Conservation (phyloP, 2,329 filamentous ascomycete genomes). For the Trichoderma gracile region DNA sequence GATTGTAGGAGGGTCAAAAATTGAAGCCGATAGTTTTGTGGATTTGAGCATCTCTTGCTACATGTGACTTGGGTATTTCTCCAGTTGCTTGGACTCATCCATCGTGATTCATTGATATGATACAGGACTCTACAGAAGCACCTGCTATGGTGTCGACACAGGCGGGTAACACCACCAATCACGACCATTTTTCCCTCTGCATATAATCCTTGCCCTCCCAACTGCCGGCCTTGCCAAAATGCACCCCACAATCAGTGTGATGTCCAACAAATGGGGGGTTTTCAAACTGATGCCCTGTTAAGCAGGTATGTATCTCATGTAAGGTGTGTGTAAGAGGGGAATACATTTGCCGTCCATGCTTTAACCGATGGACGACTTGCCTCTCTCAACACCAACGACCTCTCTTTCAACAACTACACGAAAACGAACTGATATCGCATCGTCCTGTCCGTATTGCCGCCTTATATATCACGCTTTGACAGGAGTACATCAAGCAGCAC, state of each 20-base stretch:
- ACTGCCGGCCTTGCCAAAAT: not conserved
- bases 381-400: not conserved
- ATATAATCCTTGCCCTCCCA: not conserved
- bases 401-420: not conserved
- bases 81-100: too few relatives aligned
- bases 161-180: not conserved
- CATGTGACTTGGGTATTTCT: not conserved
- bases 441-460: not conserved
- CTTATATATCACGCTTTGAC: not conserved
- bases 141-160: not conserved
- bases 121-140: not conserved
- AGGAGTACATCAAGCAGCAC: not conserved
- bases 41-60: too few relatives aligned
- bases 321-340: not conserved
- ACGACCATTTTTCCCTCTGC: not conserved
- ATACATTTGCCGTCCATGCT: not conserved
- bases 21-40: not conserved
- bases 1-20: not conserved
- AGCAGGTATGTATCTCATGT: too few relatives aligned
- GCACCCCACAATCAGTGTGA: conserved; percentile 3
- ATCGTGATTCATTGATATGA: not conserved
- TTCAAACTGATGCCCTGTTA: too few relatives aligned
- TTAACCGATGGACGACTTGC: not conserved
- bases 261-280: not conserved
- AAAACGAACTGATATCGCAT: not conserved